phyloP scores from a whole-genome alignment of 306 rosid genomes.

The Cucumis hystrix region DNA sequence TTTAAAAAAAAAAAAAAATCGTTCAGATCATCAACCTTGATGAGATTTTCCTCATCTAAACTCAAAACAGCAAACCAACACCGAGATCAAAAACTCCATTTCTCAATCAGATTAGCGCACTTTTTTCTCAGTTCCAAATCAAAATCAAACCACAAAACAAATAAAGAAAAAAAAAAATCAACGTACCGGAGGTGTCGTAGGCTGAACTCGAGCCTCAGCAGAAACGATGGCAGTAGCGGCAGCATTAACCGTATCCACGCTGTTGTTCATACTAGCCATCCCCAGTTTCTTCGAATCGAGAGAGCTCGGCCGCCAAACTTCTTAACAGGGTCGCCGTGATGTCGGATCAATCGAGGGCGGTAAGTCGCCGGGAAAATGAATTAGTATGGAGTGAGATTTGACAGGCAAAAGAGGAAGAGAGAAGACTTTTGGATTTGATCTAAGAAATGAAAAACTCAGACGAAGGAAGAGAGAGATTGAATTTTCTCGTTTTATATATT shows the following conservation, averaged over 20 bases:
- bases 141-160: background rate
- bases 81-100: background rate
- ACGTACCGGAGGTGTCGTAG: conserved; percentile 45
- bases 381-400: background rate
- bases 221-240: conserved; percentile 89
- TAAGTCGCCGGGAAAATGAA: background rate
- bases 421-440: conserved; percentile 9
- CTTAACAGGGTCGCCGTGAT: background rate
- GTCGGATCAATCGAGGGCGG: background rate
- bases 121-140: conserved; percentile 5
- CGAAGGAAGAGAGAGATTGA: background rate
- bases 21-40: background rate
- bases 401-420: background rate
- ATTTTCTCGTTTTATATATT: background rate
- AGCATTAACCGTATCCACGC: conserved; percentile 78
- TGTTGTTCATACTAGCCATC: conserved; percentile 51
- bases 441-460: conserved; percentile 4
- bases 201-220: conserved; percentile 82
- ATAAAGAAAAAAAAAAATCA: background rate
- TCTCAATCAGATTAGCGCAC: background rate
- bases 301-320: background rate
- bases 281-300: background rate
- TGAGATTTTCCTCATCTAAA: background rate
- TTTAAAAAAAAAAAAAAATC: background rate
- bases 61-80: background rate